phyloP scores from a whole-genome alignment of 139 green algal genomes.

The Zygnema circumcarinatum region DNA sequence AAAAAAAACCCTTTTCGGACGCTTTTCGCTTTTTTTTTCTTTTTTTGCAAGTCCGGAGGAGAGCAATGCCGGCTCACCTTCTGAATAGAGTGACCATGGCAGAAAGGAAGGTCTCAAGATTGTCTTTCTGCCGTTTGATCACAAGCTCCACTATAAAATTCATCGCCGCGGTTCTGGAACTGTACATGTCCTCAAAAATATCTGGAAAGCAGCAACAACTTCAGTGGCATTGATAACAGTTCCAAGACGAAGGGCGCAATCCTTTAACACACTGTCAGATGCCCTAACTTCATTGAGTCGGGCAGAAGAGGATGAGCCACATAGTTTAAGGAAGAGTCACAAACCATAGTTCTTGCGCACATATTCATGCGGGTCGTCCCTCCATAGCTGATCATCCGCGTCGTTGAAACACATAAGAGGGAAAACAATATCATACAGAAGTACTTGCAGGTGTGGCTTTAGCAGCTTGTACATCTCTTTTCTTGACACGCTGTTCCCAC shows the following conservation, averaged over 20 bases:
- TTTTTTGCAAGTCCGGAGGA: no score
- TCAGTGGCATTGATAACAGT: no score
- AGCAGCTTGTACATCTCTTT: slow-evolving; percentile 76
- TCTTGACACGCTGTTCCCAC: slow-evolving; percentile 56
- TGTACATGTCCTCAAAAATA: slow-evolving; percentile 98
- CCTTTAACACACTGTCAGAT: no score
- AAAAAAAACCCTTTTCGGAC: no score
- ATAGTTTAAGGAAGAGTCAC: slow-evolving; percentile 19
- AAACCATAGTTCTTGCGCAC: slow-evolving; percentile 80
- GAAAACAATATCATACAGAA: slow-evolving; percentile 83
- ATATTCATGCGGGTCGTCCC: slow-evolving; percentile 96
- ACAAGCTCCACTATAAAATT: slow-evolving; percentile 84
- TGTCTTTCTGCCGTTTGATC: slow-evolving; percentile 42
- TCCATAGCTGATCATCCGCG: slow-evolving; percentile 88
- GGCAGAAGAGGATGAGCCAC: no score
- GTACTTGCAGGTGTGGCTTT: slow-evolving; percentile 75
- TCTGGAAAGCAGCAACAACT: slow-evolving; percentile 64
- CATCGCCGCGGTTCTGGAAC: slow-evolving; percentile 83
- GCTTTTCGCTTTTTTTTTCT: no score
- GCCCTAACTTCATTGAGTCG: no score
- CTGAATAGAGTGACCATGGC: slow-evolving; percentile 52
- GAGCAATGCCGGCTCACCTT: no score
- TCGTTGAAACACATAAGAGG: slow-evolving; percentile 91
- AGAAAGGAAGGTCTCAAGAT: slow-evolving; percentile 25
- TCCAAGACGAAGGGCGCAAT: no score